A percentile compares a stretch with the other conserved stretches of the same genome.
Conservation (phyloP, 805 yeast genomes). For the Lipomyces japonicus region DNA sequence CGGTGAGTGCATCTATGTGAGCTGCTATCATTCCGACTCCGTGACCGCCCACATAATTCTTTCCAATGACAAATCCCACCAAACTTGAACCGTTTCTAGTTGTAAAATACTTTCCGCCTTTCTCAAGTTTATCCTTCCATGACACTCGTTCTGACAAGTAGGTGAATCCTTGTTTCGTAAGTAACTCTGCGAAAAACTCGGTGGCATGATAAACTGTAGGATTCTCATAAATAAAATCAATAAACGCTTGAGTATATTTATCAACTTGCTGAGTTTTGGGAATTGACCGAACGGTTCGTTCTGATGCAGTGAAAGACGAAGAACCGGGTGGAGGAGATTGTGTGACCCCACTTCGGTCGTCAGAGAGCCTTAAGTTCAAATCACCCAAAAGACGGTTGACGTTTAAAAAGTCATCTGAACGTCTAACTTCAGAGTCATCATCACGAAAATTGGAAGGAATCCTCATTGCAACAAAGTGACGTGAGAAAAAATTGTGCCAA, state of each 20-base stretch:
- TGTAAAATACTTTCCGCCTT: conserved; percentile 58
- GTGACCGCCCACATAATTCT: conserved; percentile 57
- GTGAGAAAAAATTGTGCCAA: too few relatives aligned
- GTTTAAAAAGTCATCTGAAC: too few relatives aligned
- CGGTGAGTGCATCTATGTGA: conserved; percentile 56
- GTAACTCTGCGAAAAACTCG: conserved; percentile 50
- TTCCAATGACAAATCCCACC: conserved; percentile 67
- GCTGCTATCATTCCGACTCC: conserved; percentile 55
- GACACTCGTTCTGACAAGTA: conserved; percentile 60
- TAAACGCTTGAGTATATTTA: conserved; percentile 20
- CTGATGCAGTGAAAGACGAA: not conserved
- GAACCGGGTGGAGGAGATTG: not conserved
- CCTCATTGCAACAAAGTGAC: too few relatives aligned
- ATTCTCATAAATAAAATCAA: conserved; percentile 28
- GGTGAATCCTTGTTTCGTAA: conserved; percentile 57
- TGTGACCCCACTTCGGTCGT: too few relatives aligned
- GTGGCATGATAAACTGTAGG: conserved; percentile 72
- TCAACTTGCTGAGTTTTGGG: conserved; percentile 14
- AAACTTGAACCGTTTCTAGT: conserved; percentile 64
- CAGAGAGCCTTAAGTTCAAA: too few relatives aligned
- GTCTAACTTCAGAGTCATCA: too few relatives aligned
- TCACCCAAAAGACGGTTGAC: too few relatives aligned
- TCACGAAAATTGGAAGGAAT: too few relatives aligned
- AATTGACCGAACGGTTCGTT: conserved; percentile 12
- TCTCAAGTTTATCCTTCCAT: conserved; percentile 46